Evolutionary conservation across 148 eudicot species (phyloP).

Genomic region (Silene uniflora): DNA sequence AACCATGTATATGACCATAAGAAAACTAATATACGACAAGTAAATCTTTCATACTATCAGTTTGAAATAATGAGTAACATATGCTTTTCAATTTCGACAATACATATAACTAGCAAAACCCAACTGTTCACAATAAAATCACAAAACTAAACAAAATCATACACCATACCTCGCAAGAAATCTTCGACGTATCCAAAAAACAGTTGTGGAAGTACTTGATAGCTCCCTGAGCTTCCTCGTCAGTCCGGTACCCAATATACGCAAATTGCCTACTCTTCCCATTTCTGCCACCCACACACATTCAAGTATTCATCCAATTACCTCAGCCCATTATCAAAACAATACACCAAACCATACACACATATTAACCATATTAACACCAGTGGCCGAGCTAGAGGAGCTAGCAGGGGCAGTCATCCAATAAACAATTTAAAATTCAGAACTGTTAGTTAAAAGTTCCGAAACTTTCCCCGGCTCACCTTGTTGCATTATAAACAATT

Average conservation of each 20-base stretch:
- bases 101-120: neutral
- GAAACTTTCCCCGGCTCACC: no score
- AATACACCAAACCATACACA: neutral
- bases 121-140: no score
- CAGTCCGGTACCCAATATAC: constrained; percentile 76
- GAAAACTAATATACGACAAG: neutral
- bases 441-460: no score
- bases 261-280: constrained; percentile 94
- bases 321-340: neutral
- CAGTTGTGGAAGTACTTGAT: constrained; percentile 67
- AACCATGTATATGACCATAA: no score
- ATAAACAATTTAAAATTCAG: no score
- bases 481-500: no score
- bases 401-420: no score
- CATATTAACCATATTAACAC: neutral
- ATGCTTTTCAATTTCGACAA: neutral
- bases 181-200: constrained; percentile 61
- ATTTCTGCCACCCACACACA: constrained; percentile 42
- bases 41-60: neutral
- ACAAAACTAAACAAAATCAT: neutral
- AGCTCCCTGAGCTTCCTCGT: constrained; percentile 75
- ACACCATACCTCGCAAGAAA: constrained; percentile 70
- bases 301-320: constrained; percentile 13
- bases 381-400: no score
- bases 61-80: neutral